Evolutionary conservation across 192 early-diverging fungal species (phyloP), one percentile per base, ranked within the genome.

Genomic region (Coemansia sp.): DNA sequence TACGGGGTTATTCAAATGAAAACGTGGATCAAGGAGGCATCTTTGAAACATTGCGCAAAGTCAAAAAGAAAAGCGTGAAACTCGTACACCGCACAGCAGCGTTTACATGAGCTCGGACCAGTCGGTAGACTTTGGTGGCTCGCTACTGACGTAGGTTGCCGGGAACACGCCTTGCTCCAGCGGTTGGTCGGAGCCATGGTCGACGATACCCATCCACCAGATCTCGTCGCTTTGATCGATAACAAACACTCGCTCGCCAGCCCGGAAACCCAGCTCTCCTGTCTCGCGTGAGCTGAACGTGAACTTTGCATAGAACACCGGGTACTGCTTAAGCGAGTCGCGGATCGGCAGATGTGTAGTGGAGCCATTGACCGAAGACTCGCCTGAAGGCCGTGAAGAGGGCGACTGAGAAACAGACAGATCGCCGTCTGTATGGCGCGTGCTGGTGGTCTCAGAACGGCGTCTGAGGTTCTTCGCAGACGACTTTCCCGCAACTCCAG

Each of bases 121-220:
- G 58, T 76, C 75, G 2, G 71, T 82, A 28, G 73, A 73, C 56
- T 69, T 64, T 54, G 83, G 83, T 16, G 83, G 83, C 12, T 67
- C 67, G 55, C 67, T 75, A 62, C 72, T 80, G 18, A 92, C 89
- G 65, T 92, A 92, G 48, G 89, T 91, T 30, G 88, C 88, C 8
- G 91, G 91, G 77, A 92, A 92, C 20, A 91, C 87, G 57, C 91
- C 91, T 74, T 91, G 89, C 67, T 74, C 70, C 51, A 77, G 68
- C 16, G 73, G 80, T 78, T 76, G 83, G 71, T 85, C 84, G 25
- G 82, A 65, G n/a, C 87, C 84, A 63, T 86, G 76, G 66, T 82
- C 79, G 51, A 86, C 85, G 20, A 87, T 86, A 14, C 91, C 91
- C 84, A 90, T 86, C 91, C 91, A 93, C 91, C 91, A 93, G 32